Percentiles rank a stretch among this genome's conserved stretches.
Conservation (phyloP, 768 basidiomycete species). For the Clathrus columnatus region DNA sequence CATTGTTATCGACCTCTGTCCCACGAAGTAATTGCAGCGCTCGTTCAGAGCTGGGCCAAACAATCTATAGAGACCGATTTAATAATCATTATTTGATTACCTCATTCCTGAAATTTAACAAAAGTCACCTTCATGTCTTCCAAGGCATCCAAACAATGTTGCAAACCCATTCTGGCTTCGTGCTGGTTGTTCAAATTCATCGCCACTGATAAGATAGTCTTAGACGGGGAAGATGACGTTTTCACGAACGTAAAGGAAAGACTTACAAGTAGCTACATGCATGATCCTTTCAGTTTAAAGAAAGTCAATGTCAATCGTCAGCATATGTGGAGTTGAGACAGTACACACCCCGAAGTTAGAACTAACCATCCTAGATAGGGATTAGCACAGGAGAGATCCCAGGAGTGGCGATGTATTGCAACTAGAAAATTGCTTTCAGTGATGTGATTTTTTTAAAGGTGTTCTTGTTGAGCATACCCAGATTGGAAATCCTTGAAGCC, state of each 20-base stretch:
- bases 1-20: conserved; percentile 11
- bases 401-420: neutral
- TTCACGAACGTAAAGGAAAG: neutral
- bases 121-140: conserved; percentile 45
- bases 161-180: conserved; percentile 54
- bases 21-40: conserved; percentile 16
- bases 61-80: conserved; percentile 5
- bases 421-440: conserved; percentile 13
- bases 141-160: conserved; percentile 59
- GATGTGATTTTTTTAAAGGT: conserved; percentile 64
- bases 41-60: conserved; percentile 18
- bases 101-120: neutral
- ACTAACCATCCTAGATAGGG: conserved; percentile 12
- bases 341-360: conserved; percentile 12
- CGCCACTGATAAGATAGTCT: conserved; percentile 37
- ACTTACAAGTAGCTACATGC: conserved; percentile 66
- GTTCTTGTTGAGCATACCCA: conserved; percentile 71
- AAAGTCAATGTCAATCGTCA: neutral
- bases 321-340: conserved; percentile 2
- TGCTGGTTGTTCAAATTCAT: conserved; percentile 52
- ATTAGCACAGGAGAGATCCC: conserved; percentile 10
- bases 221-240: too few species aligned
- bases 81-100: neutral
- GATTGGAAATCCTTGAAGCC: conserved; percentile 49
- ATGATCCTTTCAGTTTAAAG: conserved; percentile 55